Evolutionary conservation across 176 grass and related monocot genomes (phyloP).

Genomic region (Urochloa ruziziensis): DNA sequence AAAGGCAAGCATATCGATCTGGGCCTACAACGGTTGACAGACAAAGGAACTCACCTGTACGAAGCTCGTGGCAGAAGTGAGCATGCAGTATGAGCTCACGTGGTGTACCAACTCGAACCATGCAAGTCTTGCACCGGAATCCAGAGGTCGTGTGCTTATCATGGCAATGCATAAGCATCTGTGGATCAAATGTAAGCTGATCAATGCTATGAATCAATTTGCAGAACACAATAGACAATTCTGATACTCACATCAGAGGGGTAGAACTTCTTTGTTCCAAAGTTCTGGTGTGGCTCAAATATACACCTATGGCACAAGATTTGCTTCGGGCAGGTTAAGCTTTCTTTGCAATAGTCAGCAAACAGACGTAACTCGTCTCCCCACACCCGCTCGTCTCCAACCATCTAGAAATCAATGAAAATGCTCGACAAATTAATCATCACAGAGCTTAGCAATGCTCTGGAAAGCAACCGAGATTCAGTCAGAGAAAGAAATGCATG

Average conservation of each 20-base stretch:
- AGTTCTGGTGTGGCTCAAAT: neutral
- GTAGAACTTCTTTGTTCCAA: neutral
- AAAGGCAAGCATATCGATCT: neutral
- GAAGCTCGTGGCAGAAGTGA: neutral
- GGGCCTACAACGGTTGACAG: neutral
- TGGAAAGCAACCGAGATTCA: no score
- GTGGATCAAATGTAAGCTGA: neutral
- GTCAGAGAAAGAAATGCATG: no score
- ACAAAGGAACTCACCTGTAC: neutral
- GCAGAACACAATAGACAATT: no score
- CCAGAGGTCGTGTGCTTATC: neutral
- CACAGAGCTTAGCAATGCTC: no score
- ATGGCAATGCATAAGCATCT: neutral
- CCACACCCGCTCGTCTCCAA: no score
- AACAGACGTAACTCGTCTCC: neutral
- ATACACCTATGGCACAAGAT: neutral
- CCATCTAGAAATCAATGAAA: no score
- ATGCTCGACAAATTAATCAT: no score
- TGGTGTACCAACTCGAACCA: neutral
- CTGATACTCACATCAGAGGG: neutral
- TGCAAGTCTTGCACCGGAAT: neutral
- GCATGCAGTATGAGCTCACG: neutral
- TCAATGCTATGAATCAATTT: neutral
- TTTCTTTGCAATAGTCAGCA: neutral
- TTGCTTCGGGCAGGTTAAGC: neutral